phyloP scores from a whole-genome alignment of 75 land plant genomes.

The Picea glauca region DNA sequence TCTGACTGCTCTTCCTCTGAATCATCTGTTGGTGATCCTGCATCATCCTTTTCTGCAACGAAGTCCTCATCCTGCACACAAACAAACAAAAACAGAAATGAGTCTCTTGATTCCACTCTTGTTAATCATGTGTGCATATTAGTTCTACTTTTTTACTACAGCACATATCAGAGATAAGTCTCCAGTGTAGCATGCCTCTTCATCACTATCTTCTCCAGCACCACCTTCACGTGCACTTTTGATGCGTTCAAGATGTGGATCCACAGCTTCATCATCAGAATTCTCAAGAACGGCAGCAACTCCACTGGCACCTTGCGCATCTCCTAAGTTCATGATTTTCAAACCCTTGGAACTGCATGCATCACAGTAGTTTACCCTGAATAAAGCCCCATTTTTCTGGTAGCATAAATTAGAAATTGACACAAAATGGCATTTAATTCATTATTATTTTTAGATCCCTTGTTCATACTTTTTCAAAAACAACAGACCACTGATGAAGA shows the following conservation, averaged over 20 bases:
- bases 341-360: conserved; percentile 30
- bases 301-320: conserved; percentile 38
- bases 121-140: not conserved
- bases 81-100: not conserved
- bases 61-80: conserved; percentile 43
- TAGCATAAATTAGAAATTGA: not conserved
- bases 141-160: not conserved
- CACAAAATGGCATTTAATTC: no score
- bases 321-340: conserved; percentile 48
- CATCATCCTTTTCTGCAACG: conserved; percentile 51
- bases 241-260: conserved; percentile 47
- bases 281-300: conserved; percentile 45
- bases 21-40: conserved; percentile 52
- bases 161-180: conserved; percentile 4
- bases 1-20: conserved; percentile 44
- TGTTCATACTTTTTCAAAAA: not conserved
- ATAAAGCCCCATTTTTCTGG: not conserved
- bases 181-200: conserved; percentile 16
- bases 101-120: not conserved
- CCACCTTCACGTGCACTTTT: conserved; percentile 38
- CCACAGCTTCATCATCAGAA: conserved; percentile 44
- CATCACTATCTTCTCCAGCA: conserved; percentile 34
- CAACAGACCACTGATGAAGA: not conserved
- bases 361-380: not conserved
- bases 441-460: not conserved